These are phyloP conservation scores for Yamadazyma philogaea DNA, from an alignment of 805 yeast species.

Conservation along the genomic window DNA sequence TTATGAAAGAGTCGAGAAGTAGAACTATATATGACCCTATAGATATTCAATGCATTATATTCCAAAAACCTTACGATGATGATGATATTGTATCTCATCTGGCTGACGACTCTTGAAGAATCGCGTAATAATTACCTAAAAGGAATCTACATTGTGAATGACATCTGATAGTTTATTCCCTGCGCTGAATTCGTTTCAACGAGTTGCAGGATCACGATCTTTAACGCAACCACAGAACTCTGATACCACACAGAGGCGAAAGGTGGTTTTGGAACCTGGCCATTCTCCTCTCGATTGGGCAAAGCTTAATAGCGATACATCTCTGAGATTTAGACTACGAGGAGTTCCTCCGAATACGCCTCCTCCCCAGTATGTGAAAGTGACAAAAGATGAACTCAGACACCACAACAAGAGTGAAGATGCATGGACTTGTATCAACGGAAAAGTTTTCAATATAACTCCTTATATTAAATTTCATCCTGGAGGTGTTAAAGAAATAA, in stretches of 20 bases:
- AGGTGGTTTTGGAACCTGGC: conserved; percentile 71
- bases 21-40: conserved; percentile 11
- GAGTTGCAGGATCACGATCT: conserved; percentile 19
- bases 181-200: conserved; percentile 35
- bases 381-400: conserved; percentile 55
- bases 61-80: not conserved
- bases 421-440: conserved; percentile 81
- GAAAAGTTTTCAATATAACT: conserved; percentile 83
- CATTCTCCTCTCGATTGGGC: conserved; percentile 92
- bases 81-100: not conserved
- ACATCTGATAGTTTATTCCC: conserved; percentile 22
- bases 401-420: conserved; percentile 61
- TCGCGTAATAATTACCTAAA: not conserved
- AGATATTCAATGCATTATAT: conserved; percentile 1
- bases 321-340: conserved; percentile 47
- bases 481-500: conserved; percentile 79
- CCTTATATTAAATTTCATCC: conserved; percentile 86
- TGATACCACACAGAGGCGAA: conserved; percentile 24
- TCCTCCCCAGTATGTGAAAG: conserved; percentile 47
- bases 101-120: not conserved
- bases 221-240: conserved; percentile 8
- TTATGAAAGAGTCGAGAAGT: conserved; percentile 57
- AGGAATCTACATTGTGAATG: not conserved
- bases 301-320: conserved; percentile 39
- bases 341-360: conserved; percentile 51